Percentiles rank a stretch among this genome's conserved stretches.
Conservation (phyloP, 768 basidiomycete species). For the Multifurca ochricompacta region DNA sequence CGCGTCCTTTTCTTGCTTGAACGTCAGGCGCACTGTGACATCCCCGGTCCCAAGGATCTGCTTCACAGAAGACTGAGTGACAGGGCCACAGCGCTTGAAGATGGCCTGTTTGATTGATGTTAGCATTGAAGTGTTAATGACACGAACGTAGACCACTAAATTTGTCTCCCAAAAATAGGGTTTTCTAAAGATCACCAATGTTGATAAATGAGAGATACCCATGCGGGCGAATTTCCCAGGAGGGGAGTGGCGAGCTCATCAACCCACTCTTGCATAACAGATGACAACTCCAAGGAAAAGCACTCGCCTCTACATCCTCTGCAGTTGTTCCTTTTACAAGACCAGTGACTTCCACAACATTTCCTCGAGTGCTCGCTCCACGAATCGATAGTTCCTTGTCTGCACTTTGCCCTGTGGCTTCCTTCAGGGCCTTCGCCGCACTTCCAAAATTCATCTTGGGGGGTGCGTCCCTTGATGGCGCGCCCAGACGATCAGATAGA, state of each 20-base stretch:
- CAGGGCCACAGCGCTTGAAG: slow-evolving; percentile 21
- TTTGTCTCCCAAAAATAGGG: neutral
- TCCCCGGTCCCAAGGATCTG: slow-evolving; percentile 5
- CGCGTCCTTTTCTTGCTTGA: slow-evolving; percentile 22
- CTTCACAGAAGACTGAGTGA: slow-evolving; percentile 19
- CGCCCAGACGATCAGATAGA: slow-evolving; percentile 16
- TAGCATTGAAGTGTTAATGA: neutral
- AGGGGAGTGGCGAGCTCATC: neutral
- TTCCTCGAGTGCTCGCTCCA: slow-evolving; percentile 20
- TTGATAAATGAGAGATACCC: neutral
- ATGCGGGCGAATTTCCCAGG: neutral
- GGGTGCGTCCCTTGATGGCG: slow-evolving; percentile 1
- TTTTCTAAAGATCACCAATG: neutral
- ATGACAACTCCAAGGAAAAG: neutral
- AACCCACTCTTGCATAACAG: neutral
- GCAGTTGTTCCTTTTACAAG: slow-evolving; percentile 22
- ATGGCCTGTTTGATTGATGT: slow-evolving; percentile 12
- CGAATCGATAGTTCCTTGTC: slow-evolving; percentile 19
- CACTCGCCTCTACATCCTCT: slow-evolving; percentile 21
- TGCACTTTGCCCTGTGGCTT: slow-evolving; percentile 12
- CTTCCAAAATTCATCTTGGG: slow-evolving; percentile 21
- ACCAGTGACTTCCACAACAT: slow-evolving; percentile 21
- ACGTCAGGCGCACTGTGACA: slow-evolving; percentile 21
- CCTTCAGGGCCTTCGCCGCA: slow-evolving; percentile 17
- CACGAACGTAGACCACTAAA: neutral